Conservation (phyloP, 805 yeast species). For the Teunomyces kruisii region DNA sequence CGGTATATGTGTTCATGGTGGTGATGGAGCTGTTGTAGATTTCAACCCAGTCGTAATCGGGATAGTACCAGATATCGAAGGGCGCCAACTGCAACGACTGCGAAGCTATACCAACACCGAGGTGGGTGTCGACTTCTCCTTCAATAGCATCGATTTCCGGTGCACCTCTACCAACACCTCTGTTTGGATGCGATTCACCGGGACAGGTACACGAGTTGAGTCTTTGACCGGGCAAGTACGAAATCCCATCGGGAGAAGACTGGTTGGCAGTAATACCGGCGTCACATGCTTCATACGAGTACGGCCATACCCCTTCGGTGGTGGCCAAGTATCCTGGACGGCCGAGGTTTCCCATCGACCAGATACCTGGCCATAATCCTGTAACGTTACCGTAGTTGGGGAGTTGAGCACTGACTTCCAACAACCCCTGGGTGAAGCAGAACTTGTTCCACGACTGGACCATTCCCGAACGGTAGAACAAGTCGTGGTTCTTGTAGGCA, state of each 20-base stretch:
- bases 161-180: slow-evolving; percentile 90
- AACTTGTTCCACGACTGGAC: slow-evolving; percentile 88
- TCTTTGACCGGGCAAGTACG: slow-evolving; percentile 82
- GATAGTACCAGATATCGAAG: slow-evolving; percentile 89
- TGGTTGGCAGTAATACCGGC: slow-evolving; percentile 95
- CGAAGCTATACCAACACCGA: slow-evolving; percentile 68
- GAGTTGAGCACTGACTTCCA: slow-evolving; percentile 73
- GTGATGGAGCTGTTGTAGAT: slow-evolving; percentile 69
- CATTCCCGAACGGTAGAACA: slow-evolving; percentile 89
- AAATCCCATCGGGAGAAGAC: slow-evolving; percentile 84
- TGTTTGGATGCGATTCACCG: slow-evolving; percentile 83
- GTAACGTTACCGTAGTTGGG: slow-evolving; percentile 77
- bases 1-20: slow-evolving; percentile 81
- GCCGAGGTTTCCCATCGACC: slow-evolving; percentile 93
- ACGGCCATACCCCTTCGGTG: slow-evolving; percentile 96
- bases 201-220: slow-evolving; percentile 75
- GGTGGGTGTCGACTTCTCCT: slow-evolving; percentile 66
- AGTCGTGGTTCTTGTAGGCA: slow-evolving; percentile 74
- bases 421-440: slow-evolving; percentile 81
- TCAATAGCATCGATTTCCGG: slow-evolving; percentile 94
- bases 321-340: slow-evolving; percentile 88
- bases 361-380: slow-evolving; percentile 95
- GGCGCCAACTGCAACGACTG: slow-evolving; percentile 96
- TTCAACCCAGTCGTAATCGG: slow-evolving; percentile 80
- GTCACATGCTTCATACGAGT: slow-evolving; percentile 82